Percentiles rank a stretch among this genome's conserved stretches.
Conservation (phyloP, 805 yeast genomes). For the Ogataea pignaliae region DNA sequence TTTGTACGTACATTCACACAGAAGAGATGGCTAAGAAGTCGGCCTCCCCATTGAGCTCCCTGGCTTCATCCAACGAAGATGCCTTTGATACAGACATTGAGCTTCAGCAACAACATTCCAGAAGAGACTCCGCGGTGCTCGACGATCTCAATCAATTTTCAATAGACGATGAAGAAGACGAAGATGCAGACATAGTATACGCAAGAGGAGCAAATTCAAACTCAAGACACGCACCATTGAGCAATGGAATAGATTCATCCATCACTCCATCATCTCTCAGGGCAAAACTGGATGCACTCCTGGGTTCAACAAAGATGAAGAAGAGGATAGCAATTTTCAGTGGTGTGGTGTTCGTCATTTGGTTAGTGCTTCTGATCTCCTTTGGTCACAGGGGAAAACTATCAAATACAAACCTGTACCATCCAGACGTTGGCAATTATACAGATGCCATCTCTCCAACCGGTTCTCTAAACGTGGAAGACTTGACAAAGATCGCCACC, state of each 20-base stretch:
- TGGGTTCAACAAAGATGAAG: slow-evolving; percentile 18
- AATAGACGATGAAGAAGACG: slow-evolving; percentile 20
- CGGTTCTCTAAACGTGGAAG: slow-evolving; percentile 1
- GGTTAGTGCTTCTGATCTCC: slow-evolving; percentile 22
- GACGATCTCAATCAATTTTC: slow-evolving; percentile 20
- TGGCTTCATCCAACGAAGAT: not conserved
- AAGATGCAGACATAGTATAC: slow-evolving; percentile 8
- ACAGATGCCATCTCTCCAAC: slow-evolving; percentile 3
- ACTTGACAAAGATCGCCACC: not conserved
- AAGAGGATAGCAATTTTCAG: slow-evolving; percentile 11
- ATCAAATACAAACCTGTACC: slow-evolving; percentile 11
- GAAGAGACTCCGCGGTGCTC: slow-evolving; percentile 15
- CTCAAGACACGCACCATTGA: slow-evolving; percentile 2
- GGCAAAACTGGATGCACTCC: slow-evolving; percentile 5
- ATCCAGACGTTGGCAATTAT: slow-evolving; percentile 12
- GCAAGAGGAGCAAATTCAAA: slow-evolving; percentile 3
- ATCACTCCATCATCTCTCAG: slow-evolving; percentile 1
- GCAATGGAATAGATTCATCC: not conserved
- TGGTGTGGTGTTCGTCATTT: slow-evolving; percentile 17
- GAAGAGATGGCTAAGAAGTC: too few species aligned
- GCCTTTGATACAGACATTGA: slow-evolving; percentile 16
- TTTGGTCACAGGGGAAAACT: slow-evolving; percentile 21
- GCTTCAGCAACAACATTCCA: slow-evolving; percentile 16
- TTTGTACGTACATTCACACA: too few species aligned
- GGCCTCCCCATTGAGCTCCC: too few species aligned